phyloP scores from a whole-genome alignment of 805 yeast genomes.

The Wickerhamiella parazyma region DNA sequence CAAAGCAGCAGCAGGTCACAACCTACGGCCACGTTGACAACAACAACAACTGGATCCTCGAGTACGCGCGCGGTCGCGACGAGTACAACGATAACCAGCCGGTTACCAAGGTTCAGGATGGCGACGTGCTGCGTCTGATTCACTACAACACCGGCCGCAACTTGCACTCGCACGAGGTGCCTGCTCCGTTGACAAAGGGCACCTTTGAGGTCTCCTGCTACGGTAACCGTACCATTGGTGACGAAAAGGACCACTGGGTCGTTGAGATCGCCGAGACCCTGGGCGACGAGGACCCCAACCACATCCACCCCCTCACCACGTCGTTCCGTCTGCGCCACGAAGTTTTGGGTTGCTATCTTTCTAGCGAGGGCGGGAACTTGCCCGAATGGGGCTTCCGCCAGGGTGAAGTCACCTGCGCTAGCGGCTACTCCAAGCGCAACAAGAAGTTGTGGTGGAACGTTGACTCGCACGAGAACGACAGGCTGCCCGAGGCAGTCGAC shows the following conservation, averaged over 20 bases:
- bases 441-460: slow-evolving; percentile 71
- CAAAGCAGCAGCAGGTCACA: slow-evolving; percentile 68
- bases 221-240: slow-evolving; percentile 65
- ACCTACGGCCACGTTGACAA: slow-evolving; percentile 48
- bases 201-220: slow-evolving; percentile 90
- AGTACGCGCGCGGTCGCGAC: slow-evolving; percentile 26
- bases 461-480: slow-evolving; percentile 49
- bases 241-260: slow-evolving; percentile 81
- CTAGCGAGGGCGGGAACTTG: slow-evolving; percentile 70
- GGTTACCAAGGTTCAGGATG: slow-evolving; percentile 37
- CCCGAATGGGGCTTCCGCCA: slow-evolving; percentile 98
- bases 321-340: slow-evolving; percentile 62
- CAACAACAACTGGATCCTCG: slow-evolving; percentile 70
- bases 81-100: slow-evolving; percentile 31
- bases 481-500: slow-evolving; percentile 30
- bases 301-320: slow-evolving; percentile 57
- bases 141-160: slow-evolving; percentile 72
- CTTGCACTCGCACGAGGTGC: slow-evolving; percentile 85
- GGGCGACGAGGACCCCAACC: slow-evolving; percentile 36
- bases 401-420: slow-evolving; percentile 78
- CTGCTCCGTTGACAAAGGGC: slow-evolving; percentile 85
- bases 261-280: slow-evolving; percentile 56
- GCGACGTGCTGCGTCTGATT: slow-evolving; percentile 63
- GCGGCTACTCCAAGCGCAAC: slow-evolving; percentile 36
- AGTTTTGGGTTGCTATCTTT: slow-evolving; percentile 81